phyloP scores from a whole-genome alignment of 1,139 yeast genomes.

The Magnusiomyces magnusii region DNA sequence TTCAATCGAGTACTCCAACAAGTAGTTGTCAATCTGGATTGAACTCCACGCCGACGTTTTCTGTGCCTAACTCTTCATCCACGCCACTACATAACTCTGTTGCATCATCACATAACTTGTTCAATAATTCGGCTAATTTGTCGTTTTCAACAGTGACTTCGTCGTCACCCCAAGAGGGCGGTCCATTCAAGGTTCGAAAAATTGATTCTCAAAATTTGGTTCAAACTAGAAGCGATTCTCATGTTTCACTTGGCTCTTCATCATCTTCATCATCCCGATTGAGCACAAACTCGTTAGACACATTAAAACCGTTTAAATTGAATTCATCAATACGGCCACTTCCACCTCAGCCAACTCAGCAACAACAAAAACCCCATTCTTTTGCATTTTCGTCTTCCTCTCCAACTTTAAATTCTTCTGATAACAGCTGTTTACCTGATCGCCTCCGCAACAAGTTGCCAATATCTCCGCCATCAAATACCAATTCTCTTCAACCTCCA shows the following conservation, averaged over 20 bases:
- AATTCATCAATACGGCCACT: constrained; percentile 4
- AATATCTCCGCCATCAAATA: not conserved
- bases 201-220: not conserved
- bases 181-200: constrained; percentile 4
- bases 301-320: not conserved
- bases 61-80: constrained; percentile 6
- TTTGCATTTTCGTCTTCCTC: constrained; percentile 16
- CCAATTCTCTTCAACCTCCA: not conserved
- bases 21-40: constrained; percentile 2
- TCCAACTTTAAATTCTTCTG: constrained; percentile 4
- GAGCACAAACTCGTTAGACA: not conserved
- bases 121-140: not conserved
- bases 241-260: not conserved
- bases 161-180: not conserved
- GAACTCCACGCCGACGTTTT: constrained; percentile 5
- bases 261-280: constrained; percentile 1
- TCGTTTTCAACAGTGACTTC: not conserved
- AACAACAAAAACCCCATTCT: constrained; percentile 5
- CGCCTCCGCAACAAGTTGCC: not conserved
- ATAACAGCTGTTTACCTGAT: not conserved
- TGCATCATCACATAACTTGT: not conserved
- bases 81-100: constrained; percentile 3
- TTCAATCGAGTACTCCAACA: not conserved
- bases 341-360: constrained; percentile 2
- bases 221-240: not conserved